phyloP scores from a whole-genome alignment of 257 asterid genomes.

The Solanum clarkiae region DNA sequence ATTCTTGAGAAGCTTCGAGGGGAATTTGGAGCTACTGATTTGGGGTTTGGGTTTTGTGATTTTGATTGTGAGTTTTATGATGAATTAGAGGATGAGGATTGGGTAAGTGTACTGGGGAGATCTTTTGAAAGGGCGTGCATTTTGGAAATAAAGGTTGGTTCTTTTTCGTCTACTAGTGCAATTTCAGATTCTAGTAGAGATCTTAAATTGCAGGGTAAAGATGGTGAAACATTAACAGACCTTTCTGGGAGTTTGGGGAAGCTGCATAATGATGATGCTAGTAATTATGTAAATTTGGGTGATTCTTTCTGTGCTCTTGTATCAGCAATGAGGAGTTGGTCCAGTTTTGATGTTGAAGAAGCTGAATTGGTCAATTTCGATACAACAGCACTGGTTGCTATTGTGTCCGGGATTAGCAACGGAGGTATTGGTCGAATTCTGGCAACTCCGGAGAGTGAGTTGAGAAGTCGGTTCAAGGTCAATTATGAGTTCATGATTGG shows the following conservation, averaged over 20 bases:
- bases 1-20: conserved; percentile 24
- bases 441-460: conserved; percentile 49
- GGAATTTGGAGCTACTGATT: conserved; percentile 48
- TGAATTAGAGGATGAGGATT: conserved; percentile 38
- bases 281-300: conserved; percentile 21
- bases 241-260: background rate
- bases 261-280: background rate
- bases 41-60: conserved; percentile 23
- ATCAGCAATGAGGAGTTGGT: conserved; percentile 42
- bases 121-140: conserved; percentile 45
- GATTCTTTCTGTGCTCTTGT: conserved; percentile 39
- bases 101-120: conserved; percentile 49
- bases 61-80: conserved; percentile 11
- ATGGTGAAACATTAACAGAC: background rate
- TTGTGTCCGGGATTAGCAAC: conserved; percentile 86
- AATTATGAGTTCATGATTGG: conserved; percentile 73
- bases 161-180: background rate
- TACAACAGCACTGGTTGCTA: conserved; percentile 79
- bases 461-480: conserved; percentile 69
- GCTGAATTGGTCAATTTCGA: conserved; percentile 68
- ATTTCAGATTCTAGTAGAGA: background rate
- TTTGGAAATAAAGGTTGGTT: conserved; percentile 27
- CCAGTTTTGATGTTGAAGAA: background rate
- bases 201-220: background rate
- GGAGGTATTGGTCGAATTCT: conserved; percentile 41